Conservation (phyloP, 352 stramenopile species). For the Globisporangium nodosum region DNA sequence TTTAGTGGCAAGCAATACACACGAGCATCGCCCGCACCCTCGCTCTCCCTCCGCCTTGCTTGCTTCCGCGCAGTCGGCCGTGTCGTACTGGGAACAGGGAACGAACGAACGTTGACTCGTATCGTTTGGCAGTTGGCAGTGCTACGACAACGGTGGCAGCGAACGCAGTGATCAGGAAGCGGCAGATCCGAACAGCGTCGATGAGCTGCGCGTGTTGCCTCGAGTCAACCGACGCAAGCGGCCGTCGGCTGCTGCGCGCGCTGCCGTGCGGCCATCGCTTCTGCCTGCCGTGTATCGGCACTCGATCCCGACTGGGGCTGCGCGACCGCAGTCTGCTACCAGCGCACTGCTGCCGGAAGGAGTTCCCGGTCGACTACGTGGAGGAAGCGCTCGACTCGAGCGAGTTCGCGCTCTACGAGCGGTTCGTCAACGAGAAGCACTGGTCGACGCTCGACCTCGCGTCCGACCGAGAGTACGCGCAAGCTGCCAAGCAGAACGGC, state of each 20-base stretch:
- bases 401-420: constrained; percentile 12
- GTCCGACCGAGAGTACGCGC: constrained; percentile 59
- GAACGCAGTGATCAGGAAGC: no score
- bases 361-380: constrained; percentile 11
- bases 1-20: background rate
- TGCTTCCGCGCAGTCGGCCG: no score
- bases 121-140: no score
- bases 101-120: no score
- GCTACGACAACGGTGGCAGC: no score
- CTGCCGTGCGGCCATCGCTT: constrained; percentile 54
- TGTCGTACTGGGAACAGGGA: no score
- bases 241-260: background rate
- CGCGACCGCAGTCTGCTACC: constrained; percentile 43
- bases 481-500: constrained; percentile 20
- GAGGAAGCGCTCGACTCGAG: background rate
- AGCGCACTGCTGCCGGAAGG: constrained; percentile 11
- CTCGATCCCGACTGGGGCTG: constrained; percentile 44
- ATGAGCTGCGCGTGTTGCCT: constrained; percentile 1
- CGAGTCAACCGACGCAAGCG: no score
- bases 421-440: constrained; percentile 9
- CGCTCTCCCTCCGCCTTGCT: no score
- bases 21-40: no score
- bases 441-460: constrained; percentile 25
- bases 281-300: constrained; percentile 45
- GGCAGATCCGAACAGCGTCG: background rate